Evolutionary conservation across 805 yeast genomes (phyloP).

Genomic region (Spathaspora sp.): DNA sequence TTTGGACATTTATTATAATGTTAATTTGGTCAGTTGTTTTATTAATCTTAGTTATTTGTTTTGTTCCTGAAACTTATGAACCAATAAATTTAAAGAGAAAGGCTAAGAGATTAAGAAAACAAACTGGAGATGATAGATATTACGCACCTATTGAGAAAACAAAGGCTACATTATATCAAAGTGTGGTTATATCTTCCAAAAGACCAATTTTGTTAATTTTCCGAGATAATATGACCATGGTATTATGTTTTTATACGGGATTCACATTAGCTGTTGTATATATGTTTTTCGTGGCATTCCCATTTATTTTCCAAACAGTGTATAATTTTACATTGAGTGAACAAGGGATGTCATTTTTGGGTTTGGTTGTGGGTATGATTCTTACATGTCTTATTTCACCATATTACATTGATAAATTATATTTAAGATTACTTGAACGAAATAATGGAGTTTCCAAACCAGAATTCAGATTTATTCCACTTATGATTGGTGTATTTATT

Average conservation of each 20-base stretch:
- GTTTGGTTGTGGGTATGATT: constrained; percentile 35
- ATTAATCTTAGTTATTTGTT: constrained; percentile 14
- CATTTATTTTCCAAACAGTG: constrained; percentile 37
- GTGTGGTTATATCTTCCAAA: constrained; percentile 17
- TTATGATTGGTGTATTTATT: constrained; percentile 61
- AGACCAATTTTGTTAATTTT: constrained; percentile 23
- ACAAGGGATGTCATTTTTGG: constrained; percentile 27
- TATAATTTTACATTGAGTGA: constrained; percentile 23
- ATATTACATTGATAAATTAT: constrained; percentile 19
- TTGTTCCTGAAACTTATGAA: constrained; percentile 28
- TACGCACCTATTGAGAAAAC: constrained; percentile 40
- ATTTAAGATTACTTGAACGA: constrained; percentile 27
- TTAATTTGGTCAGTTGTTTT: constrained; percentile 21
- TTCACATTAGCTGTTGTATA: constrained; percentile 44
- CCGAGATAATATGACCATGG: constrained; percentile 25
- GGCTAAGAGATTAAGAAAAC: constrained; percentile 22
- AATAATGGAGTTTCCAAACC: constrained; percentile 54
- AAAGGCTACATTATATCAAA: constrained; percentile 12
- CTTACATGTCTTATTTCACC: constrained; percentile 26
- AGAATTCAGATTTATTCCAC: constrained; percentile 71
- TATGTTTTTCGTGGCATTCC: constrained; percentile 38
- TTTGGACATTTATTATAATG: constrained; percentile 26
- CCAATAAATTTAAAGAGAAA: constrained; percentile 21
- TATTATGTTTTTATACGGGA: constrained; percentile 36
- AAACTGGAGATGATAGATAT: constrained; percentile 32